phyloP scores from a whole-genome alignment of 495 filamentous ascomycete species.

The Pseudoneurospora amorphoporcata region DNA sequence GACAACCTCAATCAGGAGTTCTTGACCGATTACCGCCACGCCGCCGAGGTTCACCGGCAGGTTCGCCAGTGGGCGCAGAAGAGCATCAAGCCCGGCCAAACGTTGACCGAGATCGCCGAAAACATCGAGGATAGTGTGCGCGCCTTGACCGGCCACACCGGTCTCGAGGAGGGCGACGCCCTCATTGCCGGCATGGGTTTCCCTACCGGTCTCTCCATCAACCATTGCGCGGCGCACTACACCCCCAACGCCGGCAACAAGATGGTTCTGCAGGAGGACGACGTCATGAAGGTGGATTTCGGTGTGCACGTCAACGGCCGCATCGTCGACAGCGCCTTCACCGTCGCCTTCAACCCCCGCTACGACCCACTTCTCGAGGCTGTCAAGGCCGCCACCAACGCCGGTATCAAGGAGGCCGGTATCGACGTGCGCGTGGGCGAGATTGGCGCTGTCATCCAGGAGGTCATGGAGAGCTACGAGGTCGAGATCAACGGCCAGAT shows the following conservation, averaged over 20 bases:
- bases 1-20: conserved; percentile 77
- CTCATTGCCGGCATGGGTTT: conserved; percentile 79
- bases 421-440: conserved; percentile 72
- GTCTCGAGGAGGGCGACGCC: conserved; percentile 69
- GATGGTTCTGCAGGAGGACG: conserved; percentile 63
- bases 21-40: conserved; percentile 76
- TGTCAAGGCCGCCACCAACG: conserved; percentile 80
- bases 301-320: conserved; percentile 84
- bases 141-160: conserved; percentile 65
- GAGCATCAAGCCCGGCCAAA: conserved; percentile 71
- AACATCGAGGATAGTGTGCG: conserved; percentile 80
- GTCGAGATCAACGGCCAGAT: conserved; percentile 67
- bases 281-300: conserved; percentile 92
- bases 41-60: conserved; percentile 80
- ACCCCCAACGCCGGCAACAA: conserved; percentile 89
- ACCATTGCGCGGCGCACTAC: conserved; percentile 84
- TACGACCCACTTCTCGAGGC: conserved; percentile 77
- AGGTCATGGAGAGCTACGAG: conserved; percentile 85
- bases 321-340: conserved; percentile 91
- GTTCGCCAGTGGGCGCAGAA: conserved; percentile 75
- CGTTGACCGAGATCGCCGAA: conserved; percentile 70
- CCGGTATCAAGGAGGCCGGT: conserved; percentile 73
- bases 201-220: conserved; percentile 75
- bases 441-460: conserved; percentile 69
- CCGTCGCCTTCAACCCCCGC: conserved; percentile 72